Percentiles rank a stretch among this genome's conserved stretches.
Conservation (phyloP, 495 filamentous ascomycete species). For the Daldinia loculata region DNA sequence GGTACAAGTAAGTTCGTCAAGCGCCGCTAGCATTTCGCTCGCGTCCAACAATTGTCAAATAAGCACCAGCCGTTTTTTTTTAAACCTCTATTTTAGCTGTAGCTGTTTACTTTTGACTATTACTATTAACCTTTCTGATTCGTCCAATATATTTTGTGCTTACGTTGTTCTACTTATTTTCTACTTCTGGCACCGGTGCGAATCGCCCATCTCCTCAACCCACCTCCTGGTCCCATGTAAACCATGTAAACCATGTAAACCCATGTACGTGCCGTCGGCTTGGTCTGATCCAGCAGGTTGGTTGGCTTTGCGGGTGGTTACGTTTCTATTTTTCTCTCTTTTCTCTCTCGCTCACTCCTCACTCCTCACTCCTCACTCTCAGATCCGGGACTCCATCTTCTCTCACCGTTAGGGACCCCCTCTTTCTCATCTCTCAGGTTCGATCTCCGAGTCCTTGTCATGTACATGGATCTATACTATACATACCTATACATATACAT, state of each 20-base stretch:
- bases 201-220: slow-evolving; percentile 43
- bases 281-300: slow-evolving; percentile 36
- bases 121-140: slow-evolving; percentile 22
- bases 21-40: slow-evolving; percentile 16
- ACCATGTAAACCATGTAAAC: background rate
- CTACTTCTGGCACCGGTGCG: slow-evolving; percentile 17
- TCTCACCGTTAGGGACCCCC: slow-evolving; percentile 36
- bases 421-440: slow-evolving; percentile 44
- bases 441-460: slow-evolving; percentile 49
- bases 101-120: slow-evolving; percentile 10
- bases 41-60: slow-evolving; percentile 25
- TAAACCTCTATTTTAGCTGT: slow-evolving; percentile 34
- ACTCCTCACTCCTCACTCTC: background rate
- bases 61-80: slow-evolving; percentile 22
- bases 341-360: background rate
- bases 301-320: slow-evolving; percentile 34
- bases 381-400: slow-evolving; percentile 41
- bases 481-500: background rate
- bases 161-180: slow-evolving; percentile 32
- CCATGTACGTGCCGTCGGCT: slow-evolving; percentile 15
- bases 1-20: slow-evolving; percentile 5
- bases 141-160: slow-evolving; percentile 28
- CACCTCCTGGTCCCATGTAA: slow-evolving; percentile 22
- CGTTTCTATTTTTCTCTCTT: slow-evolving; percentile 8
- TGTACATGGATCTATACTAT: slow-evolving; percentile 47